Evolutionary conservation across 2,329 filamentous ascomycete species (phyloP), one percentile per base, ranked within the genome.

Genomic region (Colletotrichum higginsianum): DNA sequence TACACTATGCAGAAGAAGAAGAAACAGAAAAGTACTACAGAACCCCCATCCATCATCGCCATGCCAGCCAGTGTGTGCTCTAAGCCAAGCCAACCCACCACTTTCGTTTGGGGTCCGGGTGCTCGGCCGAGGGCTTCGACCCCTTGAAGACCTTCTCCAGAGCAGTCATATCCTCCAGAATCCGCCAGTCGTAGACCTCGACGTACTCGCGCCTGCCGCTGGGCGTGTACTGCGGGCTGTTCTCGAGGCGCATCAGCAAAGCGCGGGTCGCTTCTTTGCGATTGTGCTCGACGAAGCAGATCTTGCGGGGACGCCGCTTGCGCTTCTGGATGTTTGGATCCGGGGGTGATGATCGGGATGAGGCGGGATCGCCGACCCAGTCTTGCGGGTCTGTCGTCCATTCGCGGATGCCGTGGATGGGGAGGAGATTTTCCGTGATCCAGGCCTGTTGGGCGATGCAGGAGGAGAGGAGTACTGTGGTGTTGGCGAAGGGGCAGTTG

Each of bases 181-280:
- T 76, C 5, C 84, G 80, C 85, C 86, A 88, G 74, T 88, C 85
- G 64, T 85, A 86, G 2, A 86, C 79, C 7, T 79, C 78, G 2
- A 86, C 80, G 79, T 81, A 83, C 12, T 81, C 79, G 7, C 81
- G 76, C 38, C 75, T 74, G 5, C 79, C 79, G 2, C 76, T 74
- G 3, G 76, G 76, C 12, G 75, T 75, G 26, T 65, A 73, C 15
- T 80, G 56, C 13, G 80, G 78, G 12, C 77, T 72, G 8, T 75
- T 66, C 46, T 84, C 76, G 9, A 86, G 78, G 4, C 72, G 74
- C 23, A 69, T 67, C 4, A 85, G 71, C n/a, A 86, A 79, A 0
- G 73, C 71, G 35, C 77, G 74, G 0, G 81, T 84, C 16, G 78
- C 74, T 26, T 78, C 75, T 52, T 67, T 50, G 26, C 65, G 71